Evolutionary conservation across 129 eudicot species (phyloP), one percentile per base, ranked within the genome.

Genomic region (Cynara cardunculus): DNA sequence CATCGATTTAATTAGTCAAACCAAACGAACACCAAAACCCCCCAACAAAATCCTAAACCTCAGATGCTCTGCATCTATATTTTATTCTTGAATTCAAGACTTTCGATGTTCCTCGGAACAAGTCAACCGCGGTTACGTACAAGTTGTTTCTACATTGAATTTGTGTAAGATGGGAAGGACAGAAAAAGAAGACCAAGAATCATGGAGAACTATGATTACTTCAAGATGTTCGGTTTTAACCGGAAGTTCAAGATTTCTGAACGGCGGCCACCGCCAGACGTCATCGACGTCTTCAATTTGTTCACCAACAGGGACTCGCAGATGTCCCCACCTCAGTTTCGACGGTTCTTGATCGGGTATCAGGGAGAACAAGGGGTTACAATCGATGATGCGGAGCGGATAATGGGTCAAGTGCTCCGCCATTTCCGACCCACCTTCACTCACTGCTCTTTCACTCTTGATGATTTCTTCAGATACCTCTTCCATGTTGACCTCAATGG

Each of bases 231-330:
- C 22, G 87, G 90, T 49, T 89, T 96, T 62, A 96, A 83, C 2
- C 83, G 99, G 80, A 96, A 91, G 88, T 96, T 96, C 84, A 92
- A 92, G 85, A 88, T 84, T 81, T 76, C 81, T 7, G 99, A 92
- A 80, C 27, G 72, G n/a, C 86, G 79, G 62, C 93, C 99, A 7
- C 97, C 97, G 74, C 86, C 89, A 71, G 99, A 96, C 72, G 89
- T 96, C 4, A 83, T 14, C 69, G 89, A 76, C 72, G 92, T 89
- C 28, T 96, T 92, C 81, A 61, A 59, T 28, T 56, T 32, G 14
- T 96, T 80, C 82, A 46, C 97, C 19, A 76, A 78, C 41, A 67
- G 72, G 22, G 87, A 76, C 3, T 1, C 84, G 3, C 85, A 86
- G 53, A 86, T 96, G 97, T 79, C 84, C 22, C 88, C 95, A 13